These are phyloP conservation scores for Phytophthora chlamydospora DNA, from an alignment of 352 stramenopile species.

Conservation along the genomic window DNA sequence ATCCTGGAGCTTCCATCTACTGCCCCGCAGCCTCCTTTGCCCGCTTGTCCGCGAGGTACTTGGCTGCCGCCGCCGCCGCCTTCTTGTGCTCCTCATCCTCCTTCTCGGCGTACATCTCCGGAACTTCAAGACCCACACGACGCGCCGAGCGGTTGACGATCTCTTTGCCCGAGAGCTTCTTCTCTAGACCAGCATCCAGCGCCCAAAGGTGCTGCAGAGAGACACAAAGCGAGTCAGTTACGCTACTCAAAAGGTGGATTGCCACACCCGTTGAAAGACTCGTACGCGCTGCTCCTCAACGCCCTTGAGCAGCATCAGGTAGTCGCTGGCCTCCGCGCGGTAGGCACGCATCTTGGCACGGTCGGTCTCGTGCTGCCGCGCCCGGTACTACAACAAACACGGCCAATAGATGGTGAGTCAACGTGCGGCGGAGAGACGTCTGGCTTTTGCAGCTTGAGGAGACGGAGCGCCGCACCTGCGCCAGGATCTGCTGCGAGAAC, in stretches of 20 bases:
- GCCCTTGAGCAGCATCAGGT: constrained; percentile 70
- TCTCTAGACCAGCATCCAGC: constrained; percentile 73
- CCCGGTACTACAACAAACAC: constrained; percentile 57
- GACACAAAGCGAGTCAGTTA: constrained; percentile 8
- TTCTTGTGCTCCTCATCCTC: constrained; percentile 42
- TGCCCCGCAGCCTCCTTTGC: constrained; percentile 42
- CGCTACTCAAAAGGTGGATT: constrained; percentile 8
- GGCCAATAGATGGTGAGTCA: constrained; percentile 13
- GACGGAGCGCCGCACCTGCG: constrained; percentile 48
- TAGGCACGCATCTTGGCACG: constrained; percentile 73
- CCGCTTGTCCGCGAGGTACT: constrained; percentile 66
- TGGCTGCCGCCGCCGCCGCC: constrained; percentile 46
- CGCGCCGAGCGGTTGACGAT: constrained; percentile 80
- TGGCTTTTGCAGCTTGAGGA: too few relatives aligned
- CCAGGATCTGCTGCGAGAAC: constrained; percentile 78
- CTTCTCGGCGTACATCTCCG: constrained; percentile 78
- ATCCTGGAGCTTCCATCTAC: constrained; percentile 13
- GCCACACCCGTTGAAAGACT: constrained; percentile 1
- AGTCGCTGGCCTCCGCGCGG: constrained; percentile 73
- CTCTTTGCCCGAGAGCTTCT: constrained; percentile 67
- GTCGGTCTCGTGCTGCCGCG: constrained; percentile 75
- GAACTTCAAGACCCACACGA: constrained; percentile 78
- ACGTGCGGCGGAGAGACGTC: constrained; percentile 4
- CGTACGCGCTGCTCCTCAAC: constrained; percentile 79
- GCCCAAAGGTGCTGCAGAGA: constrained; percentile 66